A percentile compares a stretch with the other conserved stretches of the same genome.
phyloP scores from a whole-genome alignment of 192 early-diverging fungal species.

The Paraglomus brasilianum region DNA sequence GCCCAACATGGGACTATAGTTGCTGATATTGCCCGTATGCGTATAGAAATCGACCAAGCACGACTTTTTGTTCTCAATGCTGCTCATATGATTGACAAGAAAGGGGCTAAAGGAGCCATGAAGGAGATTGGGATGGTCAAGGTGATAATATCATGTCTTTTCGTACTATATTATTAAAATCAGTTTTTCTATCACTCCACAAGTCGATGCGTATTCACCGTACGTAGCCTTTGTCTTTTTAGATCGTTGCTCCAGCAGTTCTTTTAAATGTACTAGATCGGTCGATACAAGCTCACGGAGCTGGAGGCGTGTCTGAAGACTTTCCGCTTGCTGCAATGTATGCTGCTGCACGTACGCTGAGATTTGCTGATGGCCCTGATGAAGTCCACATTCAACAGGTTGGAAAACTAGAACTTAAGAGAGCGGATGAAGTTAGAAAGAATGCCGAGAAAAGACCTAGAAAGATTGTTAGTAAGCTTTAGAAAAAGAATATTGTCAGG shows the following conservation, averaged over 20 bases:
- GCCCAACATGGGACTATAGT: slow-evolving; percentile 81
- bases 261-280: slow-evolving; percentile 77
- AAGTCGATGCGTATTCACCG: neutral
- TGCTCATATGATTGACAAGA: slow-evolving; percentile 87
- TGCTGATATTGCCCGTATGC: slow-evolving; percentile 77
- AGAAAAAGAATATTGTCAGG: too few relatives aligned
- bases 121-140: slow-evolving; percentile 98
- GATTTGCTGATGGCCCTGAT: slow-evolving; percentile 94
- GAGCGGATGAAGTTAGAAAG: slow-evolving; percentile 44
- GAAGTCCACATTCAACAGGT: slow-evolving; percentile 89
- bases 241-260: slow-evolving; percentile 71
- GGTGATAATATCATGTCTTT: slow-evolving; percentile 42
- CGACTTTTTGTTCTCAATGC: slow-evolving; percentile 92
- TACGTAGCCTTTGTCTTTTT: neutral
- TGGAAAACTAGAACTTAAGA: slow-evolving; percentile 69
- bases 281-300: slow-evolving; percentile 93
- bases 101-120: slow-evolving; percentile 83
- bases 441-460: slow-evolving; percentile 29
- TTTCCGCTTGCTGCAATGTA: slow-evolving; percentile 81
- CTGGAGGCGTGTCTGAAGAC: slow-evolving; percentile 87
- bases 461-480: neutral
- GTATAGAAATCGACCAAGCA: slow-evolving; percentile 90
- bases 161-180: neutral
- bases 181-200: neutral
- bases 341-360: slow-evolving; percentile 76